Evolutionary conservation across 768 basidiomycete species (phyloP).

Genomic region (Mycena pura): DNA sequence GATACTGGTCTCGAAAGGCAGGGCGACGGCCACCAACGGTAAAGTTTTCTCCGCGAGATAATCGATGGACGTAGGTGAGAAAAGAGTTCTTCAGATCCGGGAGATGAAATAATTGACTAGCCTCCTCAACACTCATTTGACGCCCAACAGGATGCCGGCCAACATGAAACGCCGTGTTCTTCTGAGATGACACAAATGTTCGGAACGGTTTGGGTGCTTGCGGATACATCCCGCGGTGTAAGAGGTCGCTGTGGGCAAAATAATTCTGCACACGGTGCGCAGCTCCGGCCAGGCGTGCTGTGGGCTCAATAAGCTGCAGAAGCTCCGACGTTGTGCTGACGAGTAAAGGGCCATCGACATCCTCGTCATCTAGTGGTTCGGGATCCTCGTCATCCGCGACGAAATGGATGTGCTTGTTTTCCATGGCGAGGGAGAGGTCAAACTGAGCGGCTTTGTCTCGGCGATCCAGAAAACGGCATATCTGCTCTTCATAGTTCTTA

Average conservation of each 20-base stretch:
- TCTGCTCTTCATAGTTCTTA: slow-evolving; percentile 29
- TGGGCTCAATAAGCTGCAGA: background rate
- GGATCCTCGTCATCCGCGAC: background rate
- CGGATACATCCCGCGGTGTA: background rate
- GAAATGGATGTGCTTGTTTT: background rate
- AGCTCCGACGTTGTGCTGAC: background rate
- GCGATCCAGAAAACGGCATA: slow-evolving; percentile 27
- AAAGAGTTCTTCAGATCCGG: slow-evolving; percentile 9
- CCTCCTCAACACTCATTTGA: slow-evolving; percentile 7
- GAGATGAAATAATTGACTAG: slow-evolving; percentile 8
- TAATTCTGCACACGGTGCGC: background rate
- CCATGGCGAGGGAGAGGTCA: slow-evolving; percentile 20
- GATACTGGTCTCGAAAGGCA: background rate
- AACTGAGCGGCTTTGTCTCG: slow-evolving; percentile 26
- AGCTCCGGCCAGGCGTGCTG: background rate
- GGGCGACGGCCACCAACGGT: slow-evolving; percentile 4
- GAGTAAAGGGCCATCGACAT: background rate
- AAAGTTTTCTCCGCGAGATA: background rate
- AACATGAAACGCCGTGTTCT: slow-evolving; percentile 15
- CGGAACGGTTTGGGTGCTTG: slow-evolving; percentile 9
- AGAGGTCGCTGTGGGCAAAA: background rate
- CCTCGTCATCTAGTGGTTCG: background rate
- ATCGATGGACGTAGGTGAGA: background rate
- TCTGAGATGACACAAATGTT: background rate
- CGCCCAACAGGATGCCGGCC: background rate